A percentile compares a stretch with the other conserved stretches of the same genome.
Conservation (phyloP, 208 protist genomes). For the Leishmania tarentolae region DNA sequence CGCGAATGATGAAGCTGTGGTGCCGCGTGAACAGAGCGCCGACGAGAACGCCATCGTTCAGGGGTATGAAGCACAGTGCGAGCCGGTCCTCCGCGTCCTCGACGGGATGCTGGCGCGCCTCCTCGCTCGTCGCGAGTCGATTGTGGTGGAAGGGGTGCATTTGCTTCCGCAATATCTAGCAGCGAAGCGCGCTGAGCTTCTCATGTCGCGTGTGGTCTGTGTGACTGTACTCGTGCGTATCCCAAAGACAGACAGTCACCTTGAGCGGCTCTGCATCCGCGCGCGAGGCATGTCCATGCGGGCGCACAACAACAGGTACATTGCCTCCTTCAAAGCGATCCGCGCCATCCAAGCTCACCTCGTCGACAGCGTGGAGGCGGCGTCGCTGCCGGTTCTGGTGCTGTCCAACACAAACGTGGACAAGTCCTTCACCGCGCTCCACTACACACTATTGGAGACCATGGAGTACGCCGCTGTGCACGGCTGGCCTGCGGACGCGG, state of each 20-base stretch:
- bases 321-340: slow-evolving; percentile 87
- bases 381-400: slow-evolving; percentile 48
- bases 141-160: slow-evolving; percentile 71
- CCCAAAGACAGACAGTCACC: slow-evolving; percentile 81
- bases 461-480: slow-evolving; percentile 42
- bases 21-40: not conserved
- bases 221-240: slow-evolving; percentile 76
- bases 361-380: slow-evolving; percentile 25
- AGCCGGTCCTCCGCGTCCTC: slow-evolving; percentile 10
- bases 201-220: slow-evolving; percentile 41
- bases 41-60: slow-evolving; percentile 9
- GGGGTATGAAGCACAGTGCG: slow-evolving; percentile 28
- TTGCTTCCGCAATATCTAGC: slow-evolving; percentile 48
- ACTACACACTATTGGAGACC: slow-evolving; percentile 66
- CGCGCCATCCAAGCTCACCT: slow-evolving; percentile 85
- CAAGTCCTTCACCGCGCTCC: slow-evolving; percentile 74
- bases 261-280: slow-evolving; percentile 88
- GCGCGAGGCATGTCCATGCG: slow-evolving; percentile 91
- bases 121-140: slow-evolving; percentile 32
- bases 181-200: slow-evolving; percentile 35
- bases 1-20: not conserved
- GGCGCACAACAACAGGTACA: slow-evolving; percentile 86
- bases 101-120: slow-evolving; percentile 20
- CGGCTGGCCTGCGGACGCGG: slow-evolving; percentile 27
- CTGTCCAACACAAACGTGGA: slow-evolving; percentile 93